Conservation (phyloP, 306 rosid genomes). For the Trichosanthes truncata region DNA sequence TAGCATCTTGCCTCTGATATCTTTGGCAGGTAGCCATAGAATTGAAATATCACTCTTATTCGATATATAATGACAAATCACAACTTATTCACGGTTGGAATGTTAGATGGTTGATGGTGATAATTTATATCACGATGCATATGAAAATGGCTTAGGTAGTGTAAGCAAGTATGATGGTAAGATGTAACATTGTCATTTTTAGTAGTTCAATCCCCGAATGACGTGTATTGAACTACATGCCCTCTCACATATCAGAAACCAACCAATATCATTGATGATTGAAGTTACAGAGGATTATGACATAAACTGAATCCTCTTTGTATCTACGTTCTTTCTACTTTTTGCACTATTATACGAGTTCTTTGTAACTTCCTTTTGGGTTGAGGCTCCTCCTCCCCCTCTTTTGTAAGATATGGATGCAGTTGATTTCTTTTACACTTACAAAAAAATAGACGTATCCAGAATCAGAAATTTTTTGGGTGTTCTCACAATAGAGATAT, state of each 20-base stretch:
- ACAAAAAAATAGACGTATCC: not conserved
- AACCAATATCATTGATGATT: not conserved
- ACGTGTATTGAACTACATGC: not conserved
- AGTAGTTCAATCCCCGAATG: not conserved
- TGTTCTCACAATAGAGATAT: not conserved
- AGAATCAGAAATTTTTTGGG: not conserved
- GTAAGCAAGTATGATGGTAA: not conserved
- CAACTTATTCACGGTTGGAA: not conserved
- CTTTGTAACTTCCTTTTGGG: not conserved
- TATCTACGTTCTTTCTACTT: not conserved
- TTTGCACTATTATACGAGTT: not conserved
- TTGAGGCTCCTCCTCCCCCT: not conserved
- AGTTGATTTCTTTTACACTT: not conserved
- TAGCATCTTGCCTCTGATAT: not conserved
- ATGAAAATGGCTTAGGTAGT: not conserved
- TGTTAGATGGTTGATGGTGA: not conserved
- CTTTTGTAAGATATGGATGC: not conserved
- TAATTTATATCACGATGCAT: not conserved
- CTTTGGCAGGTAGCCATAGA: not conserved
- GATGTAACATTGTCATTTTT: not conserved
- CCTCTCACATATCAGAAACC: not conserved
- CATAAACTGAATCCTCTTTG: not conserved
- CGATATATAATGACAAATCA: not conserved
- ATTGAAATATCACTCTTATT: conserved; percentile 7
- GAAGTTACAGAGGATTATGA: not conserved